phyloP scores from a whole-genome alignment of 306 rosid genomes.

The Herpetospermum pedunculosum region DNA sequence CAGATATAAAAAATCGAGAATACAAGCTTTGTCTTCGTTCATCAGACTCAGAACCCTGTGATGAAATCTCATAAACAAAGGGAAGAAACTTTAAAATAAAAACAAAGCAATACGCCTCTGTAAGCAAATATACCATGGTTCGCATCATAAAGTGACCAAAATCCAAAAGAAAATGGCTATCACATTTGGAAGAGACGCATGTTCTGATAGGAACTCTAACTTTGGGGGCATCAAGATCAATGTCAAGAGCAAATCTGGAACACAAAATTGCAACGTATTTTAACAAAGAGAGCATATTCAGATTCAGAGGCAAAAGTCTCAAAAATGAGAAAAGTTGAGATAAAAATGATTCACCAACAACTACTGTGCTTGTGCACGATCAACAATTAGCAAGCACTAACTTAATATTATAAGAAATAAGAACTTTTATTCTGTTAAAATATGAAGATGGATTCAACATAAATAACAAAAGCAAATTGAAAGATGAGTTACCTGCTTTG shows the following conservation, averaged over 20 bases:
- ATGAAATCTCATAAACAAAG: slow-evolving; percentile 17
- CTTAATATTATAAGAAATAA: neutral
- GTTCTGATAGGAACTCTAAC: slow-evolving; percentile 83
- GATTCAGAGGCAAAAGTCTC: neutral
- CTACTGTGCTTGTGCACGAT: neutral
- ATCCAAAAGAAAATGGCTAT: slow-evolving; percentile 80
- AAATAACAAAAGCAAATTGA: neutral
- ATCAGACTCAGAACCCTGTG: slow-evolving; percentile 62
- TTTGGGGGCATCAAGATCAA: slow-evolving; percentile 97
- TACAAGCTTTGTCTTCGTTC: slow-evolving; percentile 61
- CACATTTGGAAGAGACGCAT: slow-evolving; percentile 53
- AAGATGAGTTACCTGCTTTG: slow-evolving; percentile 55
- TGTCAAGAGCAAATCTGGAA: slow-evolving; percentile 90
- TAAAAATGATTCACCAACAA: neutral
- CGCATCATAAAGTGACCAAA: slow-evolving; percentile 89
- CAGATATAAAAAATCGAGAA: slow-evolving; percentile 71
- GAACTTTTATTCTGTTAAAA: neutral
- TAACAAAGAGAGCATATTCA: neutral
- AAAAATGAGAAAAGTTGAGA: neutral
- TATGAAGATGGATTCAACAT: neutral
- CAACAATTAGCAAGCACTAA: neutral
- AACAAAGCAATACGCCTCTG: slow-evolving; percentile 12
- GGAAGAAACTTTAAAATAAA: slow-evolving; percentile 11
- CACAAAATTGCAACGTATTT: slow-evolving; percentile 10
- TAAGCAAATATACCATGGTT: slow-evolving; percentile 52